Conservation (phyloP, 352 stramenopile species). For the Thalassiosira hispida region DNA sequence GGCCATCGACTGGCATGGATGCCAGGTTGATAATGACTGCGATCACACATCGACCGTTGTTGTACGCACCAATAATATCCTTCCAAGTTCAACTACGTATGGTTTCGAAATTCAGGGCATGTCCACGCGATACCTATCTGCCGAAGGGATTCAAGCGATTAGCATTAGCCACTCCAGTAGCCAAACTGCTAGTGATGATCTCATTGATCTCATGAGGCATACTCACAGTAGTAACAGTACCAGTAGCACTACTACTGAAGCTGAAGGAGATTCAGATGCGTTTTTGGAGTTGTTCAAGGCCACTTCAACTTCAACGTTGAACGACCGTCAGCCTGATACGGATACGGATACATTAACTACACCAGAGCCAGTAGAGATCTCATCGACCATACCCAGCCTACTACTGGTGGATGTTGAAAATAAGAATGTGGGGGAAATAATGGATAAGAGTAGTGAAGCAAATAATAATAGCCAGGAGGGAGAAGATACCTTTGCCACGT, state of each 20-base stretch:
- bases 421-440: not conserved
- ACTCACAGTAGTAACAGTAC: not conserved
- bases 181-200: not conserved
- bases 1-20: not conserved
- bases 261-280: too few species aligned
- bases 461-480: too few species aligned
- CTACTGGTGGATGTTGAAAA: not conserved
- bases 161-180: not conserved
- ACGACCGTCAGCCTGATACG: constrained; percentile 4
- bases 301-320: constrained; percentile 38
- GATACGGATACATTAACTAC: not conserved
- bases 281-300: too few species aligned
- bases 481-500: too few species aligned
- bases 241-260: not conserved
- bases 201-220: constrained; percentile 2
- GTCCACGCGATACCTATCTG: not conserved
- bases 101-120: constrained; percentile 6
- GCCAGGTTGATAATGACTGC: not conserved
- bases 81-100: not conserved
- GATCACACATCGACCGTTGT: not conserved
- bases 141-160: constrained; percentile 1
- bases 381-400: not conserved
- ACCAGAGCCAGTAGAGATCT: too few species aligned
- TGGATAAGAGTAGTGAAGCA: too few species aligned
- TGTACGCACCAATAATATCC: not conserved